Evolutionary conservation across 139 green algal species (phyloP), one percentile per base, ranked within the genome.

Genomic region (Tetraselmis chui): DNA sequence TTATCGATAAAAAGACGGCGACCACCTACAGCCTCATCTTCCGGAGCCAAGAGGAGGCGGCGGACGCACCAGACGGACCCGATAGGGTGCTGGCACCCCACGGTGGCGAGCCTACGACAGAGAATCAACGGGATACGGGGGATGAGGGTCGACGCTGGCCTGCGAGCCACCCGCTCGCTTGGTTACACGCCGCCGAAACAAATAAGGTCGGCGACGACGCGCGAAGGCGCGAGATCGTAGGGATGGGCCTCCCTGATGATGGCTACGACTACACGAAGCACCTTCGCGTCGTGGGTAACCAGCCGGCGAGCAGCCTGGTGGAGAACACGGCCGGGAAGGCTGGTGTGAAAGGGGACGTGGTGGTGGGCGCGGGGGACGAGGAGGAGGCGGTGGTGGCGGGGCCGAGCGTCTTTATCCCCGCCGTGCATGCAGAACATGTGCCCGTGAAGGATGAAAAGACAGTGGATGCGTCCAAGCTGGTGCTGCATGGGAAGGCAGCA

Each of bases 261-360:
- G 96, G 96, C 1, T 99, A 99, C 84, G 94, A 99, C 85, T 99
- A 99, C 86, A 87, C 96, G 67, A 84, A 86, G 83, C 96, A 99
- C 86, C 76, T 97, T 83, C 84, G 91, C 0, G 88, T 83, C 2
- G 75, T 91, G 29, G 88, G 87, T 45, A 75, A 78, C 27, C 81
- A 87, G 30, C n/a, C 29, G 23, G 75, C 81, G 27, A 77, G 76
- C 78, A 67, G 74, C 26, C 74, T 31, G 74, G 74, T 29, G 74
- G 74, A 22, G 5, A 77, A 28, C 74, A 25, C n/a, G 26, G 5
- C n/a, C 23, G 5, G 23, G 74, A 25, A 22, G 74, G 74, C 5
- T 2, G 74, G n/a, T 2, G 18, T 22, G 74, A 22, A 29, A 2
- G 25, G 23, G 74, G n/a, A 77, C 74, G 18, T 25, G 74, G 74